Conservation (phyloP, 306 rosid species). For the Dryas alaskensis region DNA sequence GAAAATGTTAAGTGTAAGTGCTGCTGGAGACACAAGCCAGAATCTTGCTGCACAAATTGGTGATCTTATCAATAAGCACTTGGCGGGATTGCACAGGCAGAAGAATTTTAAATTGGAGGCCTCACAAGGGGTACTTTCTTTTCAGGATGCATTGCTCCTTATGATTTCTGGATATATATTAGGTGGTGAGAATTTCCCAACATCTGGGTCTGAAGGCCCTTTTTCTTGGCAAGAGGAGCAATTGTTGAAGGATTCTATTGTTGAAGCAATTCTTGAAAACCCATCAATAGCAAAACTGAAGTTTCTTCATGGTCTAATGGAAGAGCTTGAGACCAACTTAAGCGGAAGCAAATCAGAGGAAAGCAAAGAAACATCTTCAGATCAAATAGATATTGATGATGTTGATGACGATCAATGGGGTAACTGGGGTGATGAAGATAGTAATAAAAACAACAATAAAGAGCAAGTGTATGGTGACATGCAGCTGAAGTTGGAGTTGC, state of each 20-base stretch:
- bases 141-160: conserved; percentile 80
- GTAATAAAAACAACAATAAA: conserved; percentile 37
- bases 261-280: conserved; percentile 82
- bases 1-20: conserved; percentile 60
- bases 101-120: conserved; percentile 48
- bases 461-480: conserved; percentile 57
- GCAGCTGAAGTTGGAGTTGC: conserved; percentile 95
- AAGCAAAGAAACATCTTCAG: conserved; percentile 34
- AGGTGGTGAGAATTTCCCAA: conserved; percentile 89
- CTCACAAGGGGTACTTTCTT: conserved; percentile 60
- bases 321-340: conserved; percentile 70
- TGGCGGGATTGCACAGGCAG: conserved; percentile 50
- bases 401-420: conserved; percentile 93
- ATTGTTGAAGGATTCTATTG: conserved; percentile 75
- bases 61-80: conserved; percentile 73
- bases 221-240: conserved; percentile 98
- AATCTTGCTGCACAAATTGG: conserved; percentile 87
- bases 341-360: conserved; percentile 54
- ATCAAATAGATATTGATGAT: conserved; percentile 53
- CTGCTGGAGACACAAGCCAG: conserved; percentile 88
- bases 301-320: conserved; percentile 74
- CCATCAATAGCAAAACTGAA: conserved; percentile 63
- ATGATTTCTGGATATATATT: conserved; percentile 73
- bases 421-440: conserved; percentile 91
- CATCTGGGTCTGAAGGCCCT: conserved; percentile 83